Conservation (phyloP, 2,329 filamentous ascomycete species). For the Fusarium solani-melongenae region DNA sequence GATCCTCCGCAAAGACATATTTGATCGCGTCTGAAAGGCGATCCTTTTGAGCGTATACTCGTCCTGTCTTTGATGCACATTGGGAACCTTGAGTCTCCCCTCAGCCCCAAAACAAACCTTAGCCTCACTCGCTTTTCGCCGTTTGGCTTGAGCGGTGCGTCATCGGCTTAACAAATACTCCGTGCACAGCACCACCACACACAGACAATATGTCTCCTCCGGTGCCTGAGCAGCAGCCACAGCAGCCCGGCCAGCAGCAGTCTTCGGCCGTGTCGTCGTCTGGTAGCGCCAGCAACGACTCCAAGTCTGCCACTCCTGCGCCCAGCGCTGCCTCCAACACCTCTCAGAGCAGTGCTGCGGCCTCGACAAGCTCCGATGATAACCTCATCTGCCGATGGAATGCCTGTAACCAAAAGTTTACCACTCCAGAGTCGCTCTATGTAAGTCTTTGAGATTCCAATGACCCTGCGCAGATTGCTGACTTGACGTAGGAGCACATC, state of each 20-base stretch:
- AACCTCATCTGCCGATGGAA: constrained; percentile 71
- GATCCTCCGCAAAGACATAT: constrained; percentile 3
- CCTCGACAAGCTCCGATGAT: constrained; percentile 58
- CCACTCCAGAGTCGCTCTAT: constrained; percentile 68
- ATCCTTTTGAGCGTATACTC: not conserved
- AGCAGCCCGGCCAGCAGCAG: constrained; percentile 32
- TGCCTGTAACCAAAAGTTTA: constrained; percentile 68
- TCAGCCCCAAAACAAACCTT: constrained; percentile 7
- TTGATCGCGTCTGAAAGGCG: not conserved
- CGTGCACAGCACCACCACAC: constrained; percentile 3
- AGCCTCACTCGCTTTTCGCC: constrained; percentile 21
- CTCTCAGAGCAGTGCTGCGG: constrained; percentile 54
- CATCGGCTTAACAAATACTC: constrained; percentile 38
- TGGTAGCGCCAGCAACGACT: constrained; percentile 57
- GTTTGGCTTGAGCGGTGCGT: constrained; percentile 22
- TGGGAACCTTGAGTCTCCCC: not conserved
- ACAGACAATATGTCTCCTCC: constrained; percentile 47
- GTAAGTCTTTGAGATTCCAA: constrained; percentile 54
- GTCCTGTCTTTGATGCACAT: not conserved
- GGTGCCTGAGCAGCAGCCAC: constrained; percentile 40
- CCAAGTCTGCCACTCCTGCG: constrained; percentile 65
- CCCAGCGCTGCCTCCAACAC: constrained; percentile 61
- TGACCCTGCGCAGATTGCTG: not conserved
- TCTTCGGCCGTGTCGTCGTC: constrained; percentile 46
- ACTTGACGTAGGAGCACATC: constrained; percentile 83